Evolutionary conservation across 257 asterid species (phyloP), one percentile per base, ranked within the genome.

Genomic region (Leptodermis oblonga): DNA sequence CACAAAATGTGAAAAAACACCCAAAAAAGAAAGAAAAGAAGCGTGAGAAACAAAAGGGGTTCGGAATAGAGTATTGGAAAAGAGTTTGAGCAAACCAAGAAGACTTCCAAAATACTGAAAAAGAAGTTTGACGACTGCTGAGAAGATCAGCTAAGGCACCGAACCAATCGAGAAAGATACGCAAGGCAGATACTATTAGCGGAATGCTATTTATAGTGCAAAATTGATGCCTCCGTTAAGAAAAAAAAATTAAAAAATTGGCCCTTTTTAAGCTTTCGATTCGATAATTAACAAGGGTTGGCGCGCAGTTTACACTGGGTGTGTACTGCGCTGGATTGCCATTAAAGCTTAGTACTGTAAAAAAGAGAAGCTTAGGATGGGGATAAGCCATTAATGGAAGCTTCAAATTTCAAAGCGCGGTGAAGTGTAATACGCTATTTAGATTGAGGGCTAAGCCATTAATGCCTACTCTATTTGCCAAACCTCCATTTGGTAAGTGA

Each of bases 41-140:
- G 11, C 7, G 60, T 31, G 33, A 17, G 70, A 20, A 61, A 34
- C 34, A 18, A 43, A 23, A 31, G 45, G 62, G 56, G 20, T 5
- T 15, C n/a, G 1, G 42, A 18, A 22, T 12, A 11, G 17, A 23
- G 4, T 1, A 10, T 60, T 6, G 25, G 42, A 25, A n/a, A n/a
- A 45, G 70, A 23, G 72, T 65, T 70, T 69, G 82, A 78, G 62
- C 45, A 67, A 51, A 67, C 49, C 62, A 52, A 67, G 71, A 36
- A 67, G 62, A 51, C 41, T 22, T 67, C 25, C 13, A 4, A 11
- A n/a, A 14, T 49, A 58, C 11, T 15, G 7, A 33, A 53, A 49
- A 18, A 26, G 7, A 58, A 48, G n/a, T 14, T 48, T 49, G 25
- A 18, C 3, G 0, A 5, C 12, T 3, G 67, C 36, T 6, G 30